Evolutionary conservation across 495 filamentous ascomycete genomes (phyloP).

Genomic region (Neurospora tetraspora): DNA sequence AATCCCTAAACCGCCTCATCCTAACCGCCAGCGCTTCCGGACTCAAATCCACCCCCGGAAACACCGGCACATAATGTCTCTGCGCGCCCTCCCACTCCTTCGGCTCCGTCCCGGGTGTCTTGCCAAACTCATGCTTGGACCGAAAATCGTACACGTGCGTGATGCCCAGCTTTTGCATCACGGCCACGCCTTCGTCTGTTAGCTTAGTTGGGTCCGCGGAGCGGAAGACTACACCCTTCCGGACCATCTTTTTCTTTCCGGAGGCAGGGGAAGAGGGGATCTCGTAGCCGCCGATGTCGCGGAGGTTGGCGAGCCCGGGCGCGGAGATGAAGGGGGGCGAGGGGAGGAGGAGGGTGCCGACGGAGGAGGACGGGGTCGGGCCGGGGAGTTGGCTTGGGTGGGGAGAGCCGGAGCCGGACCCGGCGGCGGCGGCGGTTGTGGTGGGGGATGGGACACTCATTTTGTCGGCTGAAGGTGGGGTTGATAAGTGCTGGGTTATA

Average conservation of each 20-base stretch:
- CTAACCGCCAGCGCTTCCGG: slow-evolving; percentile 39
- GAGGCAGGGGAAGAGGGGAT: slow-evolving; percentile 8
- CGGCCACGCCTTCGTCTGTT: slow-evolving; percentile 38
- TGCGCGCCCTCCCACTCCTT: slow-evolving; percentile 39
- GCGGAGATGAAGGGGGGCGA: slow-evolving; percentile 43
- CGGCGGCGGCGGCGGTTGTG: neutral
- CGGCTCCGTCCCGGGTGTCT: neutral
- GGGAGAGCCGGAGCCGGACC: neutral
- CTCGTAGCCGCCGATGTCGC: slow-evolving; percentile 48
- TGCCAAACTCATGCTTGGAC: neutral
- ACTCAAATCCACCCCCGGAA: slow-evolving; percentile 45
- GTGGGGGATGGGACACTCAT: neutral
- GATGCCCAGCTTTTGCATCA: slow-evolving; percentile 46
- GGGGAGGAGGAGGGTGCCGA: slow-evolving; percentile 10
- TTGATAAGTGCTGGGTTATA: neutral
- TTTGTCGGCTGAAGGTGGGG: neutral
- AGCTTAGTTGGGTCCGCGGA: slow-evolving; percentile 46
- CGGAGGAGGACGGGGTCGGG: neutral
- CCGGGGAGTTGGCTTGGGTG: neutral
- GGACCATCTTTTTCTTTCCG: slow-evolving; percentile 25
- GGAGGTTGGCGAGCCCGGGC: slow-evolving; percentile 47
- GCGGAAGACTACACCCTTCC: slow-evolving; percentile 43
- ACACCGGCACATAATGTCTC: slow-evolving; percentile 48
- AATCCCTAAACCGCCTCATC: slow-evolving; percentile 30
- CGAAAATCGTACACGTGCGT: slow-evolving; percentile 58